Base-by-base conservation (phyloP, 2,329 filamentous ascomycete species). In the Orbilia javanica region DNA sequence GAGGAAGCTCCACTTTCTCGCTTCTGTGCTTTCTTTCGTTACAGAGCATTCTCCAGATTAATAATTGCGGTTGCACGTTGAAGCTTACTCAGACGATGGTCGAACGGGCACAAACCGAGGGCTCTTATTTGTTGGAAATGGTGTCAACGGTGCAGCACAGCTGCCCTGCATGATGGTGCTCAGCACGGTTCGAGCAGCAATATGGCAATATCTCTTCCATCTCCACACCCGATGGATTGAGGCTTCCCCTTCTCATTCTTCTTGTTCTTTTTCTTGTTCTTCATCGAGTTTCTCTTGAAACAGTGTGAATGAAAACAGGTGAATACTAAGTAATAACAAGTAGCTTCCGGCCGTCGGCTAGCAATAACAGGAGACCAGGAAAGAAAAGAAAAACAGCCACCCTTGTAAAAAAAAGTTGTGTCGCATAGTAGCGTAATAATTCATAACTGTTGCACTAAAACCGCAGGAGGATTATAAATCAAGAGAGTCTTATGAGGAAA, bases 381-480 rank as follows among this genome's bases (percentile, higher is more conserved):
- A 66, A 62, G n/a, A 20, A 31, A 60, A 50, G 25, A 25, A 60
- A 52, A 11, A 29, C 27, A 66, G 39, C 39, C 25, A 72, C 50
- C 72, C 72, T 55, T 64, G 65, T 25, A 74, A 57, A 55, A 64
- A 39, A 53, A 68, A 64, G 44, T n/a, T 39, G 36, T 50, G 36
- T 69, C 50, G 55, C 55, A 42, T 22, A 60, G 55, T 60, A 60
- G 31, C 53, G 53, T 60, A 60, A 60, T 60, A 25, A 7, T 36
- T 55, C 53, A 8, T 42, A 4, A 27, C 46, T n/a, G 50, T 31
- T 62, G 63, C 62, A 74, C 70, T 67, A 74, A 76, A 76, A 76
- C 34, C 72, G 72, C 72, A 76, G 72, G 72, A 76, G 72, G 72
- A 76, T 76, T 76, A 76, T 63, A 76, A 76, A 76, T 76, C 72